These are phyloP conservation scores for Talaromyces trachyspermus DNA, from an alignment of 495 filamentous ascomycete species.

Conservation along the genomic window DNA sequence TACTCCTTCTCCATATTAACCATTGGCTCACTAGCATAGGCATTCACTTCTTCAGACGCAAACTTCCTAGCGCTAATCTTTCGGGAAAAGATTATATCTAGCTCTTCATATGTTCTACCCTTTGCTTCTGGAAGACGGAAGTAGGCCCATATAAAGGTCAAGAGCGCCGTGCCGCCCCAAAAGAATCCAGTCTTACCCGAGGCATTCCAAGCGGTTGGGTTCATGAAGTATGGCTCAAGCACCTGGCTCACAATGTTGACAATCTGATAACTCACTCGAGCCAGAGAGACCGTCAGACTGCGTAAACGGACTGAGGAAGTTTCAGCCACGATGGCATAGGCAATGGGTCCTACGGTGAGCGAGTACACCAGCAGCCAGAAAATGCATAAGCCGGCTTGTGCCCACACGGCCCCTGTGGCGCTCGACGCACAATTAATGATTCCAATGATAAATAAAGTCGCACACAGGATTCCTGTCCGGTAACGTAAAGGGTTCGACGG, in stretches of 20 bases:
- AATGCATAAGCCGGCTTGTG: slow-evolving; percentile 49
- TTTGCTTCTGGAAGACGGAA: slow-evolving; percentile 63
- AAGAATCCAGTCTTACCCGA: slow-evolving; percentile 62
- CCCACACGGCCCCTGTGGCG: slow-evolving; percentile 24
- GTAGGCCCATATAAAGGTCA: slow-evolving; percentile 57
- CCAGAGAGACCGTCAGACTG: slow-evolving; percentile 56
- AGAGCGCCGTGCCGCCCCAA: slow-evolving; percentile 56
- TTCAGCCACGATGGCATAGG: slow-evolving; percentile 66
- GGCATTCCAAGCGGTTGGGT: slow-evolving; percentile 59
- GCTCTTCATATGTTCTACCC: slow-evolving; percentile 58
- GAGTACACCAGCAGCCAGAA: slow-evolving; percentile 63
- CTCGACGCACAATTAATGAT: slow-evolving; percentile 51
- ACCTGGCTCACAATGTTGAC: slow-evolving; percentile 55
- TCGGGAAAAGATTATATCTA: slow-evolving; percentile 58
- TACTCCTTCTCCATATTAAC: background rate
- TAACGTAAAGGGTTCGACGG: slow-evolving; percentile 46
- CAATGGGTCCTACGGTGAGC: slow-evolving; percentile 61
- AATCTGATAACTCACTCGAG: slow-evolving; percentile 59
- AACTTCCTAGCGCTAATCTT: slow-evolving; percentile 56
- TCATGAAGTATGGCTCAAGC: slow-evolving; percentile 61
- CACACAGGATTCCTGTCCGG: slow-evolving; percentile 38
- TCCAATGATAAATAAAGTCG: slow-evolving; percentile 51
- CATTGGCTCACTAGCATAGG: slow-evolving; percentile 34
- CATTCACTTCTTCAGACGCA: slow-evolving; percentile 46
- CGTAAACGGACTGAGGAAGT: slow-evolving; percentile 59